phyloP scores from a whole-genome alignment of 179 eudicot species.

The Heliamphora ciliata region DNA sequence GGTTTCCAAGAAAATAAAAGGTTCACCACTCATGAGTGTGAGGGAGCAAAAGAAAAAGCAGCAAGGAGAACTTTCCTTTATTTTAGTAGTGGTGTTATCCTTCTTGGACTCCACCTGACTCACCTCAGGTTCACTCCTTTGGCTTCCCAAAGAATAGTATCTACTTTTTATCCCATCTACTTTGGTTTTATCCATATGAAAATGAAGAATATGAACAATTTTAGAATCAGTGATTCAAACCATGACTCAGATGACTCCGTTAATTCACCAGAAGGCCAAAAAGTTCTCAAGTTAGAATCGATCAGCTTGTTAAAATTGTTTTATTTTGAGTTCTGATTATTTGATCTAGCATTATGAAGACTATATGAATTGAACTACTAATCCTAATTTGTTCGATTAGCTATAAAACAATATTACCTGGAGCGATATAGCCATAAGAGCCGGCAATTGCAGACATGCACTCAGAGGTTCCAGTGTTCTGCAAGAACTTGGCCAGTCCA shows the following conservation, averaged over 20 bases:
- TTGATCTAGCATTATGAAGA: neutral
- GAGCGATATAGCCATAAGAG: conserved; percentile 63
- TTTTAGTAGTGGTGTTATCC: conserved; percentile 17
- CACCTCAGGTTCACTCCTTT: neutral
- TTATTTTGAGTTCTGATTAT: no score
- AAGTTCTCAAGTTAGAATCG: neutral
- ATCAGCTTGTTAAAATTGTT: neutral
- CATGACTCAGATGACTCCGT: neutral
- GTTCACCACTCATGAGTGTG: neutral
- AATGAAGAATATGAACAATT: neutral
- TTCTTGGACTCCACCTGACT: conserved; percentile 17
- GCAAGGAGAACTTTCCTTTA: conserved; percentile 21
- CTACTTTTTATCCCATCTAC: conserved; percentile 3
- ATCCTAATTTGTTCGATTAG: no score
- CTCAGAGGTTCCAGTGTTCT: conserved; percentile 36
- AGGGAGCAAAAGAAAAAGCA: conserved; percentile 20
- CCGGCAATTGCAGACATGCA: conserved; percentile 65
- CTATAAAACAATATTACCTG: conserved; percentile 29
- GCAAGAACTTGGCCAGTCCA: conserved; percentile 57
- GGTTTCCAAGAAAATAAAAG: conserved; percentile 22
- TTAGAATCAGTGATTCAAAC: conserved; percentile 8
- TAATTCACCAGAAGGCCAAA: neutral
- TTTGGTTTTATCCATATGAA: neutral
- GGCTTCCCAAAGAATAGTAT: conserved; percentile 2
- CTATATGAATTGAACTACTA: neutral